Percentiles rank a stretch among this genome's conserved stretches.
These are phyloP conservation scores for Phytophthora chlamydospora DNA, from an alignment of 352 stramenopile species.

Conservation along the genomic window DNA sequence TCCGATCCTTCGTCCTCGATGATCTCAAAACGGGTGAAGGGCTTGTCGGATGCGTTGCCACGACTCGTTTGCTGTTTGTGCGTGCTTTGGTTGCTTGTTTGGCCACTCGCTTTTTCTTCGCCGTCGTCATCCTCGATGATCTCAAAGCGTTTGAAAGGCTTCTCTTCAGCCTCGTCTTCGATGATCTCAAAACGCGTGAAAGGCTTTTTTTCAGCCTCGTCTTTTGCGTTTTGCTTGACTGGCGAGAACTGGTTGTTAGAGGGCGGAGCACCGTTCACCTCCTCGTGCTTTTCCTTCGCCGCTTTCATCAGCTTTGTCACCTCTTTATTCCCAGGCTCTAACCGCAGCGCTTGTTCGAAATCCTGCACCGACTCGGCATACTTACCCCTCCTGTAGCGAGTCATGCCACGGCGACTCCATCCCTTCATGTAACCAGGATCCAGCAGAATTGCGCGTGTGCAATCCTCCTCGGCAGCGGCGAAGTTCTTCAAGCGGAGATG, in stretches of 20 bases:
- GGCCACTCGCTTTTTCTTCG: slow-evolving; percentile 1
- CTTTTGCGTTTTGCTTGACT: slow-evolving; percentile 3
- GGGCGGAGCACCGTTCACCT: slow-evolving; percentile 56
- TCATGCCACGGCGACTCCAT: slow-evolving; percentile 87
- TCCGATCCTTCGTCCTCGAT: slow-evolving; percentile 50
- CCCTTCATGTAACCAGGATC: slow-evolving; percentile 90
- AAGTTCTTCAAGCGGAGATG: slow-evolving; percentile 86
- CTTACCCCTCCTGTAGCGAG: slow-evolving; percentile 84
- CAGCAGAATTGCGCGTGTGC: slow-evolving; percentile 69
- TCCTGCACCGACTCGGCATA: slow-evolving; percentile 85
- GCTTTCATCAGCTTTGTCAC: slow-evolving; percentile 84
- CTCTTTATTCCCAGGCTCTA: slow-evolving; percentile 77
- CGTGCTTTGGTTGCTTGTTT: slow-evolving; percentile 20
- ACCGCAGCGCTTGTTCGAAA: slow-evolving; percentile 69
- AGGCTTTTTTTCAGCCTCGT: slow-evolving; percentile 26
- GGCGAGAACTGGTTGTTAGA: slow-evolving; percentile 32
- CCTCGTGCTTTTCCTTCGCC: slow-evolving; percentile 69
- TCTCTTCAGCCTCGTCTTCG: slow-evolving; percentile 39
- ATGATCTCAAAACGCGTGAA: slow-evolving; percentile 82
- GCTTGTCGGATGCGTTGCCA: slow-evolving; percentile 20
- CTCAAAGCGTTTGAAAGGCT: slow-evolving; percentile 70
- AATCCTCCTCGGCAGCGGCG: slow-evolving; percentile 88
- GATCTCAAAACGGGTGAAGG: slow-evolving; percentile 73
- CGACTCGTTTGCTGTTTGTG: slow-evolving; percentile 8
- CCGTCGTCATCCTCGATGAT: slow-evolving; percentile 51